Base-by-base conservation (phyloP, 2,329 filamentous ascomycete species). In the Alternaria arborescens region DNA sequence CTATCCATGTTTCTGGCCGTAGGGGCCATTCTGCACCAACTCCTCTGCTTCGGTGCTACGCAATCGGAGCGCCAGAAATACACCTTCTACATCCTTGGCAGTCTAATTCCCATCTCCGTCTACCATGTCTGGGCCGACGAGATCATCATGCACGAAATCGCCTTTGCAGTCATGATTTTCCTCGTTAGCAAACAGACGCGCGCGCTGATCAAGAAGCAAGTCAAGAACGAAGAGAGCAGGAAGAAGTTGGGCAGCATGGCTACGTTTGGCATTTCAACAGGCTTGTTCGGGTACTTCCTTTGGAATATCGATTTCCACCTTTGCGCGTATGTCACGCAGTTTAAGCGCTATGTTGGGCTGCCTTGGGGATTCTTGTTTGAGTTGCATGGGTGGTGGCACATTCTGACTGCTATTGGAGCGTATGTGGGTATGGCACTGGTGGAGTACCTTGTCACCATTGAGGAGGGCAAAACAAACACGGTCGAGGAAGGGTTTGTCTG, bases 341-440 rank as follows among this genome's bases (percentile, higher is more conserved):
- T 83, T 11, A 82, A 85, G 50, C 74, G 76, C 8, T 64, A 54
- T 0, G 65, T 88, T 2, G 86, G 87, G 0, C 71, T 87, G 43
- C 87, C 87, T 0, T 86, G 80, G 81, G 84, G 82, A 2, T 87
- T 85, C 72, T 34, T 86, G 0, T 71, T 89, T 5, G 87, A 89
- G 74, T 69, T 88, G 14, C 87, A 89, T 67, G 87, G 86, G 1
- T 89, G 86, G 87, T 89, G 87, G 87, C 87, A 89, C 66, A 75
- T 89, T 16, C 75, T 88, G 26, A 89, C 87, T 0, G 87, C 85
- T 0, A 77, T 86, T 20, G 83, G 85, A 1, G 85, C 86, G 5
- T 81, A 80, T 24, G 70, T 73, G 3, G 77, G 77, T 18, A 79
- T 79, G 74, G 75, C 76, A 32, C 56, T 78, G 2, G 73, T 75